A percentile compares a stretch with the other conserved stretches of the same genome.
Conservation (phyloP, 2,329 filamentous ascomycete species). For the Kalmusia sp. region DNA sequence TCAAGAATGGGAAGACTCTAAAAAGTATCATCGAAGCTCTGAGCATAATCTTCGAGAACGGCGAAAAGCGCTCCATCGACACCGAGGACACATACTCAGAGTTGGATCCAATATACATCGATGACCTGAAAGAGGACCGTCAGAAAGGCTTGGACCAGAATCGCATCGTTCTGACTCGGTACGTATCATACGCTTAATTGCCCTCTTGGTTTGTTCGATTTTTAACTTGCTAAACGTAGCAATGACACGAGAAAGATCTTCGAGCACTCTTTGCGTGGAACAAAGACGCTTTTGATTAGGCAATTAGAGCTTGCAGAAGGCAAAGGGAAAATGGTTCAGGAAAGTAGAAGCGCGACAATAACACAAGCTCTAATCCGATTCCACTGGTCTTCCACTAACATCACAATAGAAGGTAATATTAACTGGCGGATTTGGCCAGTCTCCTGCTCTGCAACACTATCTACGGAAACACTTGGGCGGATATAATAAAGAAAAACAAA, state of each 20-base stretch:
- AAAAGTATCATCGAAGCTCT: constrained; percentile 17
- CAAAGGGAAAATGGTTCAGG: constrained; percentile 12
- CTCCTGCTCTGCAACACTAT: constrained; percentile 29
- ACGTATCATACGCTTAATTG: neutral
- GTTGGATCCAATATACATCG: constrained; percentile 9
- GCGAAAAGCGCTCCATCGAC: constrained; percentile 15
- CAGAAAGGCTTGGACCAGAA: constrained; percentile 7
- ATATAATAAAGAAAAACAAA: constrained; percentile 2
- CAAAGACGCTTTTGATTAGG: constrained; percentile 19
- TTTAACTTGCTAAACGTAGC: no score
- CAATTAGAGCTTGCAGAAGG: constrained; percentile 33
- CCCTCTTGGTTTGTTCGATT: no score
- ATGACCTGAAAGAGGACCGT: constrained; percentile 10
- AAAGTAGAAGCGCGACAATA: neutral
- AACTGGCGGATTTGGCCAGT: constrained; percentile 41
- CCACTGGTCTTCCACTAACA: neutral
- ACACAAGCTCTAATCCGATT: neutral
- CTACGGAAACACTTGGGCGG: constrained; percentile 22
- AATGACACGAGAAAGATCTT: constrained; percentile 23
- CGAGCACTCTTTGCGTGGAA: constrained; percentile 16
- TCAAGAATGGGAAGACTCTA: constrained; percentile 18
- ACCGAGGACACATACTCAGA: neutral
- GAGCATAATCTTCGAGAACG: constrained; percentile 15
- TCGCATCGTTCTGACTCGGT: constrained; percentile 2
- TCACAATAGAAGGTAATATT: constrained; percentile 35